A percentile compares a stretch with the other conserved stretches of the same genome.
Evolutionary conservation across 805 yeast species (phyloP).

Genomic region (Sungouiella thailandica): DNA sequence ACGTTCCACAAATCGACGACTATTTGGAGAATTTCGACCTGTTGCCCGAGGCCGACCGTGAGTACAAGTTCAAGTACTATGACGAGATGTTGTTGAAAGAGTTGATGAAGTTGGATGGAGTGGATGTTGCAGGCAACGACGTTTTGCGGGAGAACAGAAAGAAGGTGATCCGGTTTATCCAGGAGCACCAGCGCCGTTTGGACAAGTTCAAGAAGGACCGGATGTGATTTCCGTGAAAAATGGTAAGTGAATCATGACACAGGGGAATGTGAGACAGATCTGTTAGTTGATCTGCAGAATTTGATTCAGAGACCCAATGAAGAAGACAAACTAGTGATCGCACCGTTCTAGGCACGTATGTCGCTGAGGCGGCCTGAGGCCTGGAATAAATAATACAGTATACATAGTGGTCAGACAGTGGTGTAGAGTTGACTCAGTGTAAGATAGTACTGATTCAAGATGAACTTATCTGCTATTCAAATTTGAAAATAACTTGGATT

Average conservation of each 20-base stretch:
- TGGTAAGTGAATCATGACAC: background rate
- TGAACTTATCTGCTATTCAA: too few relatives aligned
- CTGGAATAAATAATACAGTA: too few relatives aligned
- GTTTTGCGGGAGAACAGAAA: slow-evolving; percentile 55
- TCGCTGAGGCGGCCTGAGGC: too few relatives aligned
- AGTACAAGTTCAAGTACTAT: slow-evolving; percentile 51
- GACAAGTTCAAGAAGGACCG: slow-evolving; percentile 42
- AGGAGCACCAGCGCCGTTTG: slow-evolving; percentile 50
- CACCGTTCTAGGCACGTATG: too few relatives aligned
- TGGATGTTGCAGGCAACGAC: slow-evolving; percentile 49
- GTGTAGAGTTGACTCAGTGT: too few relatives aligned
- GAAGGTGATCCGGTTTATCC: slow-evolving; percentile 54
- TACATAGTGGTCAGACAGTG: too few relatives aligned
- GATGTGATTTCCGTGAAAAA: background rate
- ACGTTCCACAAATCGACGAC: slow-evolving; percentile 27
- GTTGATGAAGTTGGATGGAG: slow-evolving; percentile 60
- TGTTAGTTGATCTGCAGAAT: too few relatives aligned
- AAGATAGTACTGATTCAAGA: too few relatives aligned
- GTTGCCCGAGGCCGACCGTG: slow-evolving; percentile 17
- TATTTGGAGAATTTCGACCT: slow-evolving; percentile 9
- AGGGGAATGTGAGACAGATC: too few relatives aligned
- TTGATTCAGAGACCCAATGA: too few relatives aligned
- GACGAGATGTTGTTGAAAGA: slow-evolving; percentile 67
- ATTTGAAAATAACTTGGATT: too few relatives aligned
- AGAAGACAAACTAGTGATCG: too few relatives aligned